Percentiles rank a stretch among this genome's conserved stretches.
Conservation (phyloP, 2,329 filamentous ascomycete genomes). For the Aspergillus latus region DNA sequence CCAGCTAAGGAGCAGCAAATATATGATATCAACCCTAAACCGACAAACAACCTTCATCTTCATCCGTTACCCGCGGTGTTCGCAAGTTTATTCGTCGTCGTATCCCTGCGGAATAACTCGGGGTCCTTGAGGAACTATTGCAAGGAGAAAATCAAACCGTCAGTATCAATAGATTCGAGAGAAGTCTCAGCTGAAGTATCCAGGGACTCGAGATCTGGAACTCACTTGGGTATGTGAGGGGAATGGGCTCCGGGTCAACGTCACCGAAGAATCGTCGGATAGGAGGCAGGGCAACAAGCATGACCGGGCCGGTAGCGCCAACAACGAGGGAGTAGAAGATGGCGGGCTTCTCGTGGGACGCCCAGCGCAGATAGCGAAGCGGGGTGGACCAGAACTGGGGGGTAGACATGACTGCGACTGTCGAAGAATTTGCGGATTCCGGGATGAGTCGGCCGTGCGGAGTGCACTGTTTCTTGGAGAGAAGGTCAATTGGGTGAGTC, state of each 20-base stretch:
- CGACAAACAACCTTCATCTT: constrained; percentile 17
- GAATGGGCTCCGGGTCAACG: constrained; percentile 68
- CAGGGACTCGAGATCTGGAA: background rate
- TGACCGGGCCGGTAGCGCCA: constrained; percentile 69
- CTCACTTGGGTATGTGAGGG: constrained; percentile 87
- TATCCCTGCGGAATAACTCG: constrained; percentile 48
- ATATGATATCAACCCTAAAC: constrained; percentile 14
- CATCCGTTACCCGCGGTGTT: constrained; percentile 1
- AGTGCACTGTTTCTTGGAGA: background rate
- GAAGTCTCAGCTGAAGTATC: no score
- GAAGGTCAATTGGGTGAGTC: constrained; percentile 10
- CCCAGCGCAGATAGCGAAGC: constrained; percentile 83
- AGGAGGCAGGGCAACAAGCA: constrained; percentile 70
- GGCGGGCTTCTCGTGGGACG: constrained; percentile 81
- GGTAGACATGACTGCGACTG: constrained; percentile 47
- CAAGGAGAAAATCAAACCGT: background rate
- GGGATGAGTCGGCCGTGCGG: constrained; percentile 5
- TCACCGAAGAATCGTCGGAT: constrained; percentile 73
- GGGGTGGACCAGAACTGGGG: constrained; percentile 84
- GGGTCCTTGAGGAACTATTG: constrained; percentile 47
- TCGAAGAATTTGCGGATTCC: constrained; percentile 18
- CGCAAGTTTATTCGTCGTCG: constrained; percentile 42
- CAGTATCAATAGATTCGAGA: background rate
- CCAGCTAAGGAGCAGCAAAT: constrained; percentile 22
- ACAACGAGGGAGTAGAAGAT: constrained; percentile 85